Conservation (phyloP, 2,329 filamentous ascomycete genomes). For the Phaeosphaeria sp. region DNA sequence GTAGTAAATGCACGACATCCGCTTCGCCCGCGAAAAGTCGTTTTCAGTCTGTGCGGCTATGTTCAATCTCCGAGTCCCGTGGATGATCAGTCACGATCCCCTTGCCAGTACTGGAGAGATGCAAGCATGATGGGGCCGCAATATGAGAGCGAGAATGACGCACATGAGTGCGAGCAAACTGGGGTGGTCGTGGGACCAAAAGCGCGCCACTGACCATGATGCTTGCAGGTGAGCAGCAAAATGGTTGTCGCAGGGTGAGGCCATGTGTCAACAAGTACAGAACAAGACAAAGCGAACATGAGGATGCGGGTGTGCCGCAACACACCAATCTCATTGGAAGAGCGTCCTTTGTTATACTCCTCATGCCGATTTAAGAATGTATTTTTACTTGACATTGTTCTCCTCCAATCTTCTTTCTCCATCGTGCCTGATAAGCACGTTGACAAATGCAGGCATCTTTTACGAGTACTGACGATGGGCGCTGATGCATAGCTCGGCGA, state of each 20-base stretch:
- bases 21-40: neutral
- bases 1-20: neutral
- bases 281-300: neutral
- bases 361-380: no score
- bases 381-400: no score
- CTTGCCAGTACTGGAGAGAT: neutral
- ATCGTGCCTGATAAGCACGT: no score
- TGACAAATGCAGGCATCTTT: constrained; percentile 10
- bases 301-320: neutral
- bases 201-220: no score
- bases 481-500: constrained; percentile 15
- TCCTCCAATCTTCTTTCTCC: neutral
- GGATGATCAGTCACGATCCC: neutral
- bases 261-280: no score
- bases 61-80: neutral
- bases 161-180: neutral
- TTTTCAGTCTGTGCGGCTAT: neutral
- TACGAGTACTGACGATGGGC: constrained; percentile 17
- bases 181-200: neutral
- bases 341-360: neutral
- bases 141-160: neutral
- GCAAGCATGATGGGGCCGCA: neutral
- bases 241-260: no score
- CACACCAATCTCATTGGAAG: neutral
- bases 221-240: no score